Percentiles rank a stretch among this genome's conserved stretches.
Evolutionary conservation across 257 asterid species (phyloP).

Genomic region (Hygrophila difformis): DNA sequence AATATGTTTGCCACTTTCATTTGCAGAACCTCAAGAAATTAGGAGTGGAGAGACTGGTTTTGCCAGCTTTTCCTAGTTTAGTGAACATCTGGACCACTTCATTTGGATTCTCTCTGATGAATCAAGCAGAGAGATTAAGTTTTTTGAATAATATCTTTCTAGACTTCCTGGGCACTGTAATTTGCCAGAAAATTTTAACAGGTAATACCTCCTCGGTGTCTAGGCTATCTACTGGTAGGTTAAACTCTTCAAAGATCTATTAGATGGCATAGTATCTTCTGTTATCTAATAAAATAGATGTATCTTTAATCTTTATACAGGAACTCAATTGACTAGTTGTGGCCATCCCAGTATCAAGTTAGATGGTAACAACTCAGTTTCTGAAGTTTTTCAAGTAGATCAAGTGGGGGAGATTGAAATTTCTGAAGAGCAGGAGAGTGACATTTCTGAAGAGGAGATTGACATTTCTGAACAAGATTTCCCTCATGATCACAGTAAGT

Average conservation of each 20-base stretch:
- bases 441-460: too few species aligned
- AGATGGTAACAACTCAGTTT: slow-evolving; percentile 27
- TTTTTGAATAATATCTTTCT: slow-evolving; percentile 52
- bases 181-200: slow-evolving; percentile 65
- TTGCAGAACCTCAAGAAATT: slow-evolving; percentile 54
- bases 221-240: slow-evolving; percentile 34
- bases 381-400: slow-evolving; percentile 41
- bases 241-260: slow-evolving; percentile 7
- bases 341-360: slow-evolving; percentile 17
- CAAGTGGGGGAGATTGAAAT: slow-evolving; percentile 22
- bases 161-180: slow-evolving; percentile 64
- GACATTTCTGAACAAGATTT: too few species aligned
- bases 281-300: neutral
- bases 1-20: slow-evolving; percentile 8
- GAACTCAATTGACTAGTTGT: slow-evolving; percentile 19
- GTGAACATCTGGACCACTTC: slow-evolving; percentile 65
- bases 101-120: slow-evolving; percentile 68
- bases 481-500: too few species aligned
- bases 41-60: slow-evolving; percentile 82
- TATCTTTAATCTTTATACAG: slow-evolving; percentile 26
- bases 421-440: too few species aligned
- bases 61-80: slow-evolving; percentile 71
- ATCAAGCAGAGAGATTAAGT: slow-evolving; percentile 41
- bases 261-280: neutral
- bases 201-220: slow-evolving; percentile 17